Conservation (phyloP, 2,329 filamentous ascomycete species). For the Sporothrix schenckii region DNA sequence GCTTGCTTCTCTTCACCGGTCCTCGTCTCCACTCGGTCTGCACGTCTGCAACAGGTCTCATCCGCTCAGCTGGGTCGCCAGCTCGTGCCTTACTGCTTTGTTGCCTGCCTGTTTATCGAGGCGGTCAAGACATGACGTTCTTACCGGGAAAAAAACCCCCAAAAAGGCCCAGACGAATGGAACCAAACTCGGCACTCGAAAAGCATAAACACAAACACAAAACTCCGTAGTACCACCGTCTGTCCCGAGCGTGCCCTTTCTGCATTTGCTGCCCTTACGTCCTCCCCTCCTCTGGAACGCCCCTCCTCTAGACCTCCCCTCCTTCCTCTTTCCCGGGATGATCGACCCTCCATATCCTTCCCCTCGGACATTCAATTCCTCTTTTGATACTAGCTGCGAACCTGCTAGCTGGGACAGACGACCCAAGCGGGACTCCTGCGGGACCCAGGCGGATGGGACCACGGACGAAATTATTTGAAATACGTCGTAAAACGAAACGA, state of each 20-base stretch:
- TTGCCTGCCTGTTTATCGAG: neutral
- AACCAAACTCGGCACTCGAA: constrained; percentile 10
- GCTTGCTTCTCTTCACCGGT: neutral
- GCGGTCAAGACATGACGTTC: constrained; percentile 12
- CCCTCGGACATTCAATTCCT: constrained; percentile 17
- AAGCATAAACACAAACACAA: neutral
- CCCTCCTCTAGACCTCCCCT: neutral
- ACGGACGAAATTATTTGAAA: neutral
- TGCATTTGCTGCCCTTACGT: neutral
- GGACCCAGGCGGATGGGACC: constrained; percentile 20
- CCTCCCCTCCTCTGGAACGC: neutral
- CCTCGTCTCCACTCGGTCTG: constrained; percentile 7
- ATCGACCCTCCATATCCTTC: neutral
- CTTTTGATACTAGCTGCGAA: constrained; percentile 23
- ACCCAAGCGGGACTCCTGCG: neutral
- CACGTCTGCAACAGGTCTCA: neutral
- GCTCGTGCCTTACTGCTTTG: neutral
- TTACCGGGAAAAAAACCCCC: neutral
- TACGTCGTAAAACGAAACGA: too few relatives aligned
- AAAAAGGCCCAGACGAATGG: neutral
- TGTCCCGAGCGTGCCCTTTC: neutral
- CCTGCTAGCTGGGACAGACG: constrained; percentile 12
- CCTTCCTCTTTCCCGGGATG: neutral
- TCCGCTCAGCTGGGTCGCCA: constrained; percentile 4
- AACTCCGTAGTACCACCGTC: neutral